Percentiles rank a stretch among this genome's conserved stretches.
Conservation (phyloP, 768 basidiomycete genomes). For the Termitomyces bulborhizus region DNA sequence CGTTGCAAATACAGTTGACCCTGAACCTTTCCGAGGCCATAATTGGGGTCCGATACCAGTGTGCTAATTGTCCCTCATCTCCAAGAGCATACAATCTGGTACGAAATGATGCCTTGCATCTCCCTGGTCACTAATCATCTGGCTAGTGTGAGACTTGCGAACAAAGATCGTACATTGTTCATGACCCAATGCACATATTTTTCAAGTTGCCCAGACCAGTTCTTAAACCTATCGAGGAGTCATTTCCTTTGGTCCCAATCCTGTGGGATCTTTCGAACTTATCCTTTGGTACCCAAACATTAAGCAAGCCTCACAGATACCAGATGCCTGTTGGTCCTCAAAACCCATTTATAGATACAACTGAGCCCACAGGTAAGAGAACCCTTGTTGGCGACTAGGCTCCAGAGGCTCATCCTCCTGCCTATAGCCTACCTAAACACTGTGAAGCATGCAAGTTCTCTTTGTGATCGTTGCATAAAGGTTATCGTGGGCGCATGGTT, state of each 20-base stretch:
- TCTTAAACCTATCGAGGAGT: slow-evolving; percentile 44
- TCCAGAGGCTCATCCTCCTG: background rate
- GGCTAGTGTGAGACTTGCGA: slow-evolving; percentile 79
- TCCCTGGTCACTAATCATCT: background rate
- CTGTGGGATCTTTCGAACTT: slow-evolving; percentile 38
- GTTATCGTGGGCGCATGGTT: slow-evolving; percentile 87
- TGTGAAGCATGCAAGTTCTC: slow-evolving; percentile 57
- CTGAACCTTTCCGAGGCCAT: slow-evolving; percentile 46
- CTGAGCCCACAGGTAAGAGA: slow-evolving; percentile 51
- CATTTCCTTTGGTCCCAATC: slow-evolving; percentile 58
- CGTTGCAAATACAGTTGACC: background rate
- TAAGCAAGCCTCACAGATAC: slow-evolving; percentile 42
- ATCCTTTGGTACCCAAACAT: slow-evolving; percentile 3
- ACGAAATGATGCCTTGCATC: slow-evolving; percentile 17
- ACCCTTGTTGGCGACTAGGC: background rate
- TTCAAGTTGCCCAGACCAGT: slow-evolving; percentile 83
- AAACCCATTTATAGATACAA: slow-evolving; percentile 27
- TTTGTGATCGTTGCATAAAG: slow-evolving; percentile 85
- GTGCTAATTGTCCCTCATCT: slow-evolving; percentile 79
- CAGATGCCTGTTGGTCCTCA: slow-evolving; percentile 53
- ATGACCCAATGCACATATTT: slow-evolving; percentile 84
- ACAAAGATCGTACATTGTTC: slow-evolving; percentile 64
- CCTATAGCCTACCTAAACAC: slow-evolving; percentile 52
- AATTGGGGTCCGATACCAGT: slow-evolving; percentile 79
- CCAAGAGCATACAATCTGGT: slow-evolving; percentile 74